Evolutionary conservation across 306 rosid genomes (phyloP), one percentile per base, ranked within the genome.

Genomic region (Lablab purpureus): DNA sequence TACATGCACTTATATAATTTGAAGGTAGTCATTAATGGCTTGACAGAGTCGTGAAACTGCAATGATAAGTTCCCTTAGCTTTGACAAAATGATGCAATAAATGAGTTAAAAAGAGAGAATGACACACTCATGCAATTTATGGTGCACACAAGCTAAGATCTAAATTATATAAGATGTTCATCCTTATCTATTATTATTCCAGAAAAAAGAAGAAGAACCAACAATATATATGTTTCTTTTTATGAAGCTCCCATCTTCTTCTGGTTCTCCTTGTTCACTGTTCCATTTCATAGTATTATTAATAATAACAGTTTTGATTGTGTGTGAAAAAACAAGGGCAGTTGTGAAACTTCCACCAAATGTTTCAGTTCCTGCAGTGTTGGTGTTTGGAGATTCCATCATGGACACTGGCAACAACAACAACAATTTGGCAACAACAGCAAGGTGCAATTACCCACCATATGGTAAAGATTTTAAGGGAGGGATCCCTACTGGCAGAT

Each of bases 391-490:
- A 36, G 98, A 93, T 43, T 91, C 97, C 0, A 83, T 93, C 60
- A 60, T 93, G 85, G 98, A 93, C 59, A 91, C 98, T 0, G 98
- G 98, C 45, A 93, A 85, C 78, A 93, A 93, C 82, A 90, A 92
- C 85, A 7, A 85, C 72, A 84, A 68, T 19, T 7, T 18, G 21
- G 3, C 3, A 65, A 66, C 77, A 5, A 7, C 81, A 2, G 71
- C 85, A 3, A 11, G 27, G 7, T 71, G 85, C 68, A 77, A 84
- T 72, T 84, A 15, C 58, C 76, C 64, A 19, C 87, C 87, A 5
- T 84, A 84, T 66, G 87, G 87, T 1, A 56, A 72, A 66, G 83
- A 84, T 73, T 84, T 84, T 9, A 9, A 37, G 5, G 85, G 85
- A 66, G 77, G 83, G 7, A 17, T 14, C 1, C 83, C 87, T 43